Conservation (phyloP, 768 basidiomycete genomes). For the Termitomyces sp. region DNA sequence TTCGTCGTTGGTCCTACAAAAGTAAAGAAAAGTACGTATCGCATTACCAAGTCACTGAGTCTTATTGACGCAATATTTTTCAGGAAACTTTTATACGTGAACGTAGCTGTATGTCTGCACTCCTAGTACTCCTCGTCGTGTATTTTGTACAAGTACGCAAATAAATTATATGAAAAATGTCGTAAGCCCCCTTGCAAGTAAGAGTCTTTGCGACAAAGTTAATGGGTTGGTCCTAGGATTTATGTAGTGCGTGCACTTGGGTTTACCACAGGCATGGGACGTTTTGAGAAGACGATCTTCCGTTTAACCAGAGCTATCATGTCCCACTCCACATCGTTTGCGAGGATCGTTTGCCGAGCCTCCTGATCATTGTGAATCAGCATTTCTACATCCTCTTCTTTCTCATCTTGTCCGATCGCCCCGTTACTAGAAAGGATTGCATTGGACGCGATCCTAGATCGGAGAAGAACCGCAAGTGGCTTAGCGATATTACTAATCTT, state of each 20-base stretch:
- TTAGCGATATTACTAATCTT: conserved; percentile 71
- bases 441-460: conserved; percentile 21
- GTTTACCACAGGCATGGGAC: conserved; percentile 68
- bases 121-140: neutral
- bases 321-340: conserved; percentile 39
- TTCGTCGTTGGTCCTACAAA: neutral
- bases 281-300: conserved; percentile 79
- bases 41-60: too few relatives aligned
- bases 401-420: conserved; percentile 8
- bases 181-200: too few relatives aligned
- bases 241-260: neutral
- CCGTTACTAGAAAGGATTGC: conserved; percentile 13
- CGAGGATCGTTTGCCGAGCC: conserved; percentile 9
- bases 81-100: neutral
- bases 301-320: conserved; percentile 69
- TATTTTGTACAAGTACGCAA: conserved; percentile 8
- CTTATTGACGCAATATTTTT: neutral
- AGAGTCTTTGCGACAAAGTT: neutral
- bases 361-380: conserved; percentile 15
- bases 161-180: neutral
- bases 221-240: neutral
- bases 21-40: conserved; percentile 4
- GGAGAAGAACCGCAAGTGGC: conserved; percentile 74
- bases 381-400: conserved; percentile 15
- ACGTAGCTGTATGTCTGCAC: neutral